Evolutionary conservation across 2,329 filamentous ascomycete genomes (phyloP).

Genomic region (Nothophaeocryptopus gaeumannii): DNA sequence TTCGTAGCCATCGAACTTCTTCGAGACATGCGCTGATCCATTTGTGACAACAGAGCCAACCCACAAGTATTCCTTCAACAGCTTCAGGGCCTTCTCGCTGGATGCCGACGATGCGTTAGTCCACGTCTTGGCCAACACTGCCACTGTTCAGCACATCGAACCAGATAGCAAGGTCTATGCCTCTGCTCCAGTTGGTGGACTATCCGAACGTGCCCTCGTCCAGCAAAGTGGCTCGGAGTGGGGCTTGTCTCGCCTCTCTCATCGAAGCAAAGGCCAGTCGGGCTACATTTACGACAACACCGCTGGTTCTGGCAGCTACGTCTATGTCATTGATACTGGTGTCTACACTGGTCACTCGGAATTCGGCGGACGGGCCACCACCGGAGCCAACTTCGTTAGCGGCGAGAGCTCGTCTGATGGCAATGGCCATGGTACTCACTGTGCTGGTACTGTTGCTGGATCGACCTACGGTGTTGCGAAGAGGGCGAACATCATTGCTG

Average conservation of each 20-base stretch:
- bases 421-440: slow-evolving; percentile 66
- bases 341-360: slow-evolving; percentile 30
- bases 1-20: too few species aligned
- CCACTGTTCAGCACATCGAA: slow-evolving; percentile 40
- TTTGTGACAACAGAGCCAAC: background rate
- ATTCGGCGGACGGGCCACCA: slow-evolving; percentile 38
- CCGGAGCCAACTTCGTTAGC: slow-evolving; percentile 25
- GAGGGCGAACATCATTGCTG: slow-evolving; percentile 46
- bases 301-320: slow-evolving; percentile 15
- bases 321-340: slow-evolving; percentile 31
- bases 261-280: slow-evolving; percentile 24
- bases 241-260: slow-evolving; percentile 25
- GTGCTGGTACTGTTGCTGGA: slow-evolving; percentile 79
- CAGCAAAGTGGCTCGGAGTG: slow-evolving; percentile 23
- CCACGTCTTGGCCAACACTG: slow-evolving; percentile 26
- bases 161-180: slow-evolving; percentile 39
- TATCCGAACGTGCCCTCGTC: slow-evolving; percentile 15
- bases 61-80: slow-evolving; percentile 24
- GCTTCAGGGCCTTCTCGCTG: slow-evolving; percentile 40
- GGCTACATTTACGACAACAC: slow-evolving; percentile 21
- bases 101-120: slow-evolving; percentile 36
- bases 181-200: slow-evolving; percentile 21
- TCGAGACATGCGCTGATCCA: too few species aligned
- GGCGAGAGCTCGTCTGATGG: slow-evolving; percentile 41
- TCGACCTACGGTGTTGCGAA: slow-evolving; percentile 49